Evolutionary conservation across 495 filamentous ascomycete species (phyloP).

Genomic region (Evansstolkia leycettana): DNA sequence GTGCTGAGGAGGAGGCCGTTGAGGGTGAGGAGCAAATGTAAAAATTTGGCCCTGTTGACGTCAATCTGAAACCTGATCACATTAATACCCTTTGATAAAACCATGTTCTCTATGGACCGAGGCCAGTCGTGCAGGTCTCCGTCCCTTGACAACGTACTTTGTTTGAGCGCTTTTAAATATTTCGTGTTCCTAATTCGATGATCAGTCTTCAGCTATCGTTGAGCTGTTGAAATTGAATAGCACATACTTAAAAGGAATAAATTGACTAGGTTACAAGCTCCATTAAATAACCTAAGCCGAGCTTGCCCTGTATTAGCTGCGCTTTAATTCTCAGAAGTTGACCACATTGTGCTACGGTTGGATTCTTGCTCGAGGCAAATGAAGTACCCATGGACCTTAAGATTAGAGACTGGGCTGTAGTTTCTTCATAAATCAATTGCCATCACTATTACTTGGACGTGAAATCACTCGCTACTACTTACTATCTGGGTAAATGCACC

Average conservation of each 20-base stretch:
- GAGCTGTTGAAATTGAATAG: slow-evolving; percentile 21
- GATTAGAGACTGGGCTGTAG: too few species aligned
- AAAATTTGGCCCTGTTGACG: slow-evolving; percentile 4
- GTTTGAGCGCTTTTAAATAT: slow-evolving; percentile 36
- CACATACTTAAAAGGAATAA: slow-evolving; percentile 32
- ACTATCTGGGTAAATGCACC: too few species aligned
- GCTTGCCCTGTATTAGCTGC: too few species aligned
- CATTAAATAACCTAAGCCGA: too few species aligned
- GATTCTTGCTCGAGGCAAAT: too few species aligned
- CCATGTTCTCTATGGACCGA: slow-evolving; percentile 23
- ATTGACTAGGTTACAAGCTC: slow-evolving; percentile 6
- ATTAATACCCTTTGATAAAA: slow-evolving; percentile 30
- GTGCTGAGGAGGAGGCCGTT: slow-evolving; percentile 28
- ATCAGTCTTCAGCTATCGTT: slow-evolving; percentile 12
- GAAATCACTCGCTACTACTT: too few species aligned
- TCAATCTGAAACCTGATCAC: slow-evolving; percentile 24
- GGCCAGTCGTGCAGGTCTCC: slow-evolving; percentile 14
- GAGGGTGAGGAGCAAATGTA: slow-evolving; percentile 31
- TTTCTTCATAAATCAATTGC: too few species aligned
- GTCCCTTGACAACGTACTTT: slow-evolving; percentile 22
- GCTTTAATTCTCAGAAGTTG: too few species aligned
- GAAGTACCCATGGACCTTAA: too few species aligned
- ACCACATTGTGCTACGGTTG: too few species aligned
- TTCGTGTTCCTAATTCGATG: slow-evolving; percentile 31
- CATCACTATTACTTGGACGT: too few species aligned